These are phyloP conservation scores for Petasospora fabianii DNA, from an alignment of 1,139 yeast genomes.

Conservation along the genomic window DNA sequence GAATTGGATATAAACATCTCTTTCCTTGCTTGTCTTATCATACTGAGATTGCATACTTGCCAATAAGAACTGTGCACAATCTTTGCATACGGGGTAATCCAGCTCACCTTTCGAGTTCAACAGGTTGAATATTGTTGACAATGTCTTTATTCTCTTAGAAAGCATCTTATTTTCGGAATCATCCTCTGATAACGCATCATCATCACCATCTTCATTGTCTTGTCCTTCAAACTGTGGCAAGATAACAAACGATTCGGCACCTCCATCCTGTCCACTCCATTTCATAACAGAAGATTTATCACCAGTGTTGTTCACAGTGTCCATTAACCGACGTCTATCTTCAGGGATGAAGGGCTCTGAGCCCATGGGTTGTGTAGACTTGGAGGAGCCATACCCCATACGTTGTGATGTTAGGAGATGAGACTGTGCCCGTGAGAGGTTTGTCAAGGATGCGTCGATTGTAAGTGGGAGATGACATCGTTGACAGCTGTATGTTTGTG, in stretches of 20 bases:
- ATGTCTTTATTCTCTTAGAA: conserved; percentile 40
- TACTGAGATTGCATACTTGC: conserved; percentile 68
- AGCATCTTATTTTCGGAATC: conserved; percentile 27
- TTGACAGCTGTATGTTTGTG: conserved; percentile 40
- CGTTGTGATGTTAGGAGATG: conserved; percentile 39
- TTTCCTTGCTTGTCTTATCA: conserved; percentile 71
- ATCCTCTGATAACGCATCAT: conserved; percentile 11
- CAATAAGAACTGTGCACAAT: conserved; percentile 69
- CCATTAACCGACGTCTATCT: conserved; percentile 33
- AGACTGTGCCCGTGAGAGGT: conserved; percentile 50
- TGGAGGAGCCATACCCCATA: conserved; percentile 23
- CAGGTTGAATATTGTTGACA: conserved; percentile 64
- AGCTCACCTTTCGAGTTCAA: conserved; percentile 68
- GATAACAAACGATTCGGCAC: conserved; percentile 29
- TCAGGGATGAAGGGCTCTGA: conserved; percentile 30
- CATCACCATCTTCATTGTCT: conserved; percentile 21
- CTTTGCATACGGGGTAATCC: conserved; percentile 87
- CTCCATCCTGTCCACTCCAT: conserved; percentile 16
- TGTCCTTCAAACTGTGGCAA: conserved; percentile 27
- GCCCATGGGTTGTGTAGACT: conserved; percentile 14
- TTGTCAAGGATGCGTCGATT: conserved; percentile 51
- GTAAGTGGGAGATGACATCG: conserved; percentile 56
- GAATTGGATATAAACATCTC: conserved; percentile 74
- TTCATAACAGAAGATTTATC: conserved; percentile 11
- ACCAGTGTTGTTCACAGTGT: conserved; percentile 20